Evolutionary conservation across 352 stramenopile genomes (phyloP), one percentile per base, ranked within the genome.

Genomic region (Globisporangium mamillatum): DNA sequence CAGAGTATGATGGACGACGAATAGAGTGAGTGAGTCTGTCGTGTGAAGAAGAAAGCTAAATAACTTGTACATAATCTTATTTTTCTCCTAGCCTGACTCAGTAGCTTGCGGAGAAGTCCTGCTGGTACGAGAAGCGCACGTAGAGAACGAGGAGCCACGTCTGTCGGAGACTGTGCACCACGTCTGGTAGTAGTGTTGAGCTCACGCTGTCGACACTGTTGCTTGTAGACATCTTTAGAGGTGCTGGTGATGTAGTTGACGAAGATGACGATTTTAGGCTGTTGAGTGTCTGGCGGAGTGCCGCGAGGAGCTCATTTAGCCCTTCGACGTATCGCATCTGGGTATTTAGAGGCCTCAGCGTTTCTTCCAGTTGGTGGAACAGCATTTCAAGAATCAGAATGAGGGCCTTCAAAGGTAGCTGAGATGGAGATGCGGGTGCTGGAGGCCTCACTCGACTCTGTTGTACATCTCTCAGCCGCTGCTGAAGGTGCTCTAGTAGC

Each of bases 41-140:
- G 4, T 50, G 1, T 10, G 4, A 20, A 10, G 16, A 20, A 46
- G 16, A 1, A 18, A 46, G 44, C 44, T 18, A 24, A 52, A 52
- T 52, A 52, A 52, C 22, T 34, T 60, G 22, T 68, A 25, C 14
- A 25, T 54, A 22, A 61, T 46, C 55, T 50, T 60, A 32, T 16
- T 46, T 32, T 61, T 22, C 36, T 29, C 52, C 12, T 52, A 27
- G 36, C 20, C 20, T n/a, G 24, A 53, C 18, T 59, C 4, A 24
- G 20, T 63, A 71, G 59, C 74, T 77, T n/a, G 69, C 66, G 60
- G 79, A 83, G 59, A 83, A 76, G 22, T 65, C 69, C 46, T 60
- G 68, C 62, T 81, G 72, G 22, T 75, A 79, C 10, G 72, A 77
- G 59, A 75, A 76, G 16, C 76, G 76, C 52, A 72, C 70, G 54